Evolutionary conservation across 164 flowering plant species (phyloP).

Genomic region (Umbilicus rupestris): DNA sequence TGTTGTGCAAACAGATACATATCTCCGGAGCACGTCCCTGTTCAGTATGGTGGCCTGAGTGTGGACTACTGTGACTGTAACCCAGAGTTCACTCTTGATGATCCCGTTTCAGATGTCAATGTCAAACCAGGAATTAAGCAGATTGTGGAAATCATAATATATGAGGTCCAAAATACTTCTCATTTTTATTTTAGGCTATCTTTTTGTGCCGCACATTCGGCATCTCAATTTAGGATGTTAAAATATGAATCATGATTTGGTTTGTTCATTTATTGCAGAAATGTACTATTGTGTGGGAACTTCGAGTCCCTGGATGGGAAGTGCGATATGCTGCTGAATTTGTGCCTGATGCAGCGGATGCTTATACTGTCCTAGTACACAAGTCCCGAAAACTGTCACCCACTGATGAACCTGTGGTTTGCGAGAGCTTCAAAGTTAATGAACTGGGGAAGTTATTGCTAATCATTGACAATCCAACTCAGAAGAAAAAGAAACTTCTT

Average conservation of each 20-base stretch:
- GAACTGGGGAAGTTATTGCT: slow-evolving; percentile 51
- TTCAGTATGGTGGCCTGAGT: slow-evolving; percentile 62
- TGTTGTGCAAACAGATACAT: slow-evolving; percentile 33
- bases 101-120: slow-evolving; percentile 40
- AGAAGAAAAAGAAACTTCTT: slow-evolving; percentile 53
- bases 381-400: slow-evolving; percentile 39
- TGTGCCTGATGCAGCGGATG: slow-evolving; percentile 32
- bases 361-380: slow-evolving; percentile 36
- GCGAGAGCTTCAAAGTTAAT: slow-evolving; percentile 30
- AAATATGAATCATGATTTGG: background rate
- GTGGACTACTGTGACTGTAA: slow-evolving; percentile 56
- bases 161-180: slow-evolving; percentile 31
- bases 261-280: slow-evolving; percentile 24
- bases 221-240: background rate
- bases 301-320: slow-evolving; percentile 66
- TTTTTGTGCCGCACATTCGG: background rate
- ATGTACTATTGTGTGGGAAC: slow-evolving; percentile 54
- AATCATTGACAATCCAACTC: slow-evolving; percentile 42
- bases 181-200: background rate
- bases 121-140: slow-evolving; percentile 55
- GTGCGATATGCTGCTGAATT: slow-evolving; percentile 56
- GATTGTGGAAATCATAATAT: slow-evolving; percentile 45
- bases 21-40: slow-evolving; percentile 54
- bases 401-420: slow-evolving; percentile 47
- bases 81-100: slow-evolving; percentile 43